Percentiles rank a stretch among this genome's conserved stretches.
These are phyloP conservation scores for Rostrohypoxylon terebratum DNA, from an alignment of 495 filamentous ascomycete genomes.

Conservation along the genomic window DNA sequence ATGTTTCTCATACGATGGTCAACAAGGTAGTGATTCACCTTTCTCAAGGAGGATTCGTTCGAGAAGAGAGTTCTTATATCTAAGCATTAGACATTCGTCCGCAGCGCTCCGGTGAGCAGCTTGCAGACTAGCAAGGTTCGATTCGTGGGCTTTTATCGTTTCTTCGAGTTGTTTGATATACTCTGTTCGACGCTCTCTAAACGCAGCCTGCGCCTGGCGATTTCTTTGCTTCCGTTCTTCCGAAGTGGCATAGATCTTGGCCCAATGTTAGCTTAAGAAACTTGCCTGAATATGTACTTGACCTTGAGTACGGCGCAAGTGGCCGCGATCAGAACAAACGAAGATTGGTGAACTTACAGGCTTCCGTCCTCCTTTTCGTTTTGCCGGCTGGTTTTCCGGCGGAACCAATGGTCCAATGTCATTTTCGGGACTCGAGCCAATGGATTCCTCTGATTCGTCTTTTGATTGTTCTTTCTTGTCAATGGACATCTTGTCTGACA, in stretches of 20 bases:
- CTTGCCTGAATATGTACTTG: slow-evolving; percentile 38
- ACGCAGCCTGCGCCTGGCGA: slow-evolving; percentile 95
- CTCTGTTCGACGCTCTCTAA: slow-evolving; percentile 95
- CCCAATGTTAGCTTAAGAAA: slow-evolving; percentile 48
- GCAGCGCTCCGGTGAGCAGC: slow-evolving; percentile 94
- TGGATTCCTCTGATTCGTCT: slow-evolving; percentile 66
- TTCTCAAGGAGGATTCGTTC: slow-evolving; percentile 97
- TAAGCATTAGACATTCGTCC: slow-evolving; percentile 97
- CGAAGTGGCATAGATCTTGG: slow-evolving; percentile 92
- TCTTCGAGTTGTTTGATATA: slow-evolving; percentile 99
- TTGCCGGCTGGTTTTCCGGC: slow-evolving; percentile 67
- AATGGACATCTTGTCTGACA: slow-evolving; percentile 70
- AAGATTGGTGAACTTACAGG: slow-evolving; percentile 72
- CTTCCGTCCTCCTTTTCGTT: slow-evolving; percentile 96
- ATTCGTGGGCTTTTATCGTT: slow-evolving; percentile 97
- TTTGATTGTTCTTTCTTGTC: slow-evolving; percentile 65
- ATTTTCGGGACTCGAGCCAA: slow-evolving; percentile 65
- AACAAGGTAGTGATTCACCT: slow-evolving; percentile 63
- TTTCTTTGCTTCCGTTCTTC: slow-evolving; percentile 99
- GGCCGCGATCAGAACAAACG: slow-evolving; percentile 38
- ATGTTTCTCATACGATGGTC: not conserved
- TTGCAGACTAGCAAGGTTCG: slow-evolving; percentile 88
- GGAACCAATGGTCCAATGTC: slow-evolving; percentile 55
- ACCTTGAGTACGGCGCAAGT: slow-evolving; percentile 25
- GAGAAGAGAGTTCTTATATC: slow-evolving; percentile 97